A percentile compares a stretch with the other conserved stretches of the same genome.
These are phyloP conservation scores for Aspergillus quadrilineatus DNA, from an alignment of 2,329 filamentous ascomycete genomes.

Conservation along the genomic window DNA sequence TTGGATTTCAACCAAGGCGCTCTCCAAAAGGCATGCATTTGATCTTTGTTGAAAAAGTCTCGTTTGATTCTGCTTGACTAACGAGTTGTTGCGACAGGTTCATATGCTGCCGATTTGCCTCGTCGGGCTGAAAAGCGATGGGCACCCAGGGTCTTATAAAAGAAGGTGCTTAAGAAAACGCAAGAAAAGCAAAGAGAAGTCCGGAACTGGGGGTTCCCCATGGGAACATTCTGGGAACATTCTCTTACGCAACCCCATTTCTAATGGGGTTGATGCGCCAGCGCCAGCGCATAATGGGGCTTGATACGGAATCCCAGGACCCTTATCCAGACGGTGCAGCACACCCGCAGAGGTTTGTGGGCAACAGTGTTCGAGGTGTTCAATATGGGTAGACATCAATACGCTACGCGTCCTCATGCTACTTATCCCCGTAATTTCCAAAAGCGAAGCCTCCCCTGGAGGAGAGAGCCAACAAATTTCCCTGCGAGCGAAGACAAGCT, in stretches of 20 bases:
- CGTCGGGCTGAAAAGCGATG: neutral
- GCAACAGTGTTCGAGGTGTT: neutral
- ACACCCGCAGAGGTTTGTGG: neutral
- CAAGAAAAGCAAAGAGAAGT: conserved; percentile 8
- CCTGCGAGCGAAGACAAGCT: neutral
- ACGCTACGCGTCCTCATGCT: neutral
- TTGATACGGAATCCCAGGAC: neutral
- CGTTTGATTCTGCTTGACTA: neutral
- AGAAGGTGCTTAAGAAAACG: neutral
- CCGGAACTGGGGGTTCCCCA: neutral
- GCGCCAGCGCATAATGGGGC: neutral
- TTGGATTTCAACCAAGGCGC: conserved; percentile 8
- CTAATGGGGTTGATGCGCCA: neutral
- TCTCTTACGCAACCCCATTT: conserved; percentile 9
- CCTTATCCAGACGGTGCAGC: neutral
- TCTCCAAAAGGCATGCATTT: conserved; percentile 13
- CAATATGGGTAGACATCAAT: neutral
- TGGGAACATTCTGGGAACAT: neutral
- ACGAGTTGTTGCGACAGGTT: neutral
- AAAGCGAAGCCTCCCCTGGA: neutral
- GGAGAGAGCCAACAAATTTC: neutral
- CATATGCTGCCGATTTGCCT: neutral
- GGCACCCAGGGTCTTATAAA: neutral
- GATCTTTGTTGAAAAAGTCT: neutral
- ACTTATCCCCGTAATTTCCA: neutral